Evolutionary conservation across 257 asterid species (phyloP), one percentile per base, ranked within the genome.

Genomic region (Jacaranda mimosifolia): DNA sequence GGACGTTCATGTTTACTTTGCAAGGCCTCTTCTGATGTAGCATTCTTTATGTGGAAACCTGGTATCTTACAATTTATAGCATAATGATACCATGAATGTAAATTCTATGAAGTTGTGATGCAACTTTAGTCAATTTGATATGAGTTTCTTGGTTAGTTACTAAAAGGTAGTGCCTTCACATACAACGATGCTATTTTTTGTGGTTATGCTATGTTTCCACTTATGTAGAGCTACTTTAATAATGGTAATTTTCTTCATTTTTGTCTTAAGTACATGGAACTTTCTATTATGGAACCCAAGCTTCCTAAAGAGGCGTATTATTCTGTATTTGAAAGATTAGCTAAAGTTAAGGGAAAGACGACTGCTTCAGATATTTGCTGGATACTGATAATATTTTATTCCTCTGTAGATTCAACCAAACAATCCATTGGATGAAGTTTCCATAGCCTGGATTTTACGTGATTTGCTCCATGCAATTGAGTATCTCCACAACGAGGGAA

Each of bases 401-500:
- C 48, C 78, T 75, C 63, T 82, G 82, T 92, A 96, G 99, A 93
- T 96, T 85, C 97, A 90, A 82, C 99, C 99, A 51, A 93, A 96
- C 80, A 93, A 90, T 73, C 99, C 99, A 36, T 81, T 96, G 80
- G 99, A 96, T 86, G 99, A 96, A 87, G 86, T 83, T 88, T 91
- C 99, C 60, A 96, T 96, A 73, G 94, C 98, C 72, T 96, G 90
- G 84, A 96, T 96, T 85, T 86, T 96, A 45, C 96, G 97, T 46
- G 98, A 96, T 86, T 86, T 93, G 86, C 98, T 96, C 80, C 96
- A 93, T 77, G 99, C 99, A 46, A 59, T 96, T 71, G 99, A 96
- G 73, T 96, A 96, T 82, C 99, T 96, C 75, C 99, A 96, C 87
- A 88, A 66, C 36, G 99, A 96, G 89, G 99, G 99, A 63, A 96